Conservation (phyloP, 2,329 filamentous ascomycete genomes). For the Ophiosphaerella herpotricha region DNA sequence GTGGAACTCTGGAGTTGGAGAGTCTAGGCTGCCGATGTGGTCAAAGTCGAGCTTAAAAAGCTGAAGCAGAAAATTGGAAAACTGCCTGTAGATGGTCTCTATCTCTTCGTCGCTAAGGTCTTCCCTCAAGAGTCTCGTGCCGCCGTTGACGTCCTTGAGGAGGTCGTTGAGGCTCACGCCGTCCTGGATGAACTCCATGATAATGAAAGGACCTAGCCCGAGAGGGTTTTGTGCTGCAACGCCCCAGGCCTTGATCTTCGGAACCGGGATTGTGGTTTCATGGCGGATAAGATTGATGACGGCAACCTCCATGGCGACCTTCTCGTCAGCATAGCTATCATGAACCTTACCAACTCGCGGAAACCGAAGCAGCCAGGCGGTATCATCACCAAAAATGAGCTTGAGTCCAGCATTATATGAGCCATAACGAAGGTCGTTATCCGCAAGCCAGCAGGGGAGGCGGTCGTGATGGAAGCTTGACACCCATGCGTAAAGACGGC, state of each 20-base stretch:
- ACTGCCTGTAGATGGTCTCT: too few species aligned
- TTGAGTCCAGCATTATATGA: too few species aligned
- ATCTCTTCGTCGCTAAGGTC: too few species aligned
- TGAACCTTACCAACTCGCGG: constrained; percentile 1
- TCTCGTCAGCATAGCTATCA: constrained; percentile 1
- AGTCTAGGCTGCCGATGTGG: neutral
- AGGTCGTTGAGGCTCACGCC: constrained; percentile 22
- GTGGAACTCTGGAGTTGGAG: neutral
- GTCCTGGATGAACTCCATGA: constrained; percentile 38
- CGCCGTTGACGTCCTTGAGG: constrained; percentile 21
- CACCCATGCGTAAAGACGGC: too few species aligned
- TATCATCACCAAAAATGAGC: constrained; percentile 5
- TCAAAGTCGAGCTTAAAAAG: neutral
- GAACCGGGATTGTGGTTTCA: constrained; percentile 7
- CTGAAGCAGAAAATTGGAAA: too few species aligned
- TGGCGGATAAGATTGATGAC: constrained; percentile 4
- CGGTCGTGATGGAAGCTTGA: too few species aligned
- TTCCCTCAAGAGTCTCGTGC: too few species aligned
- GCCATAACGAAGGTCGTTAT: too few species aligned
- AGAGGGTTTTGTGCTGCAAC: constrained; percentile 8
- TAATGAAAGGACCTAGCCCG: constrained; percentile 41
- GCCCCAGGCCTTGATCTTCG: constrained; percentile 1
- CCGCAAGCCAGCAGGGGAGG: too few species aligned
- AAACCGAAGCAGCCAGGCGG: constrained; percentile 6
- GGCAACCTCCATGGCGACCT: constrained; percentile 6